A percentile compares a stretch with the other conserved stretches of the same genome.
Evolutionary conservation across 352 stramenopile genomes (phyloP).

Genomic region (Pythium sp.): DNA sequence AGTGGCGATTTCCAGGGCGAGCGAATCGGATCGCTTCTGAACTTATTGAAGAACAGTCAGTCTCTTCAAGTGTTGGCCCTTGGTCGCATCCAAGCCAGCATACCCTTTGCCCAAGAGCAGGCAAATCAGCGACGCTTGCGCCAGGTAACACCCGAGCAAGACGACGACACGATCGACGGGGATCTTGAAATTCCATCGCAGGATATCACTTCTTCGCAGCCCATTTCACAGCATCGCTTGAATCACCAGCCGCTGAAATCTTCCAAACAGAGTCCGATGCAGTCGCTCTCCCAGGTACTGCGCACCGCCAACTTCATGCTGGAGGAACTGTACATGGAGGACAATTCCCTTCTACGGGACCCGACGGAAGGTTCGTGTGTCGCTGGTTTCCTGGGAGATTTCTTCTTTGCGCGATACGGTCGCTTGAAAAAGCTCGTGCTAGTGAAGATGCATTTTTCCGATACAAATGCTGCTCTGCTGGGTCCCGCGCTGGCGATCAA

Average conservation of each 20-base stretch:
- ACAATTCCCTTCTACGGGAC: constrained; percentile 33
- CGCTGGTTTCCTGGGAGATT: constrained; percentile 54
- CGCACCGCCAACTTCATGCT: constrained; percentile 60
- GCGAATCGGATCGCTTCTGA: constrained; percentile 30
- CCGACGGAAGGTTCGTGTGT: constrained; percentile 31
- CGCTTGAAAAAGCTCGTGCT: constrained; percentile 44
- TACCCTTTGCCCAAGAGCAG: not conserved
- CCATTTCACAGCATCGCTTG: not conserved
- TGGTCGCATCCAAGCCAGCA: constrained; percentile 23
- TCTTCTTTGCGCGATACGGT: constrained; percentile 74
- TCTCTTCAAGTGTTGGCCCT: constrained; percentile 45
- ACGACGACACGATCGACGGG: constrained; percentile 1
- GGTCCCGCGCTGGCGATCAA: constrained; percentile 56
- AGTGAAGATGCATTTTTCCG: constrained; percentile 40
- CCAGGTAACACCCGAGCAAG: constrained; percentile 13
- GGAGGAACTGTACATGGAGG: constrained; percentile 59
- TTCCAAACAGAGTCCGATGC: constrained; percentile 25
- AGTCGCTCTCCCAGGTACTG: constrained; percentile 32
- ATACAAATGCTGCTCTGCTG: constrained; percentile 32
- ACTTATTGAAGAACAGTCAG: constrained; percentile 38
- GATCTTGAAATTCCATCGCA: not conserved
- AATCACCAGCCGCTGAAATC: not conserved
- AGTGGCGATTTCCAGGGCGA: constrained; percentile 32
- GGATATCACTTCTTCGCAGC: not conserved
- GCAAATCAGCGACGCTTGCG: not conserved